Conservation (phyloP, 2,329 filamentous ascomycete species). For the Geosmithia morbida region DNA sequence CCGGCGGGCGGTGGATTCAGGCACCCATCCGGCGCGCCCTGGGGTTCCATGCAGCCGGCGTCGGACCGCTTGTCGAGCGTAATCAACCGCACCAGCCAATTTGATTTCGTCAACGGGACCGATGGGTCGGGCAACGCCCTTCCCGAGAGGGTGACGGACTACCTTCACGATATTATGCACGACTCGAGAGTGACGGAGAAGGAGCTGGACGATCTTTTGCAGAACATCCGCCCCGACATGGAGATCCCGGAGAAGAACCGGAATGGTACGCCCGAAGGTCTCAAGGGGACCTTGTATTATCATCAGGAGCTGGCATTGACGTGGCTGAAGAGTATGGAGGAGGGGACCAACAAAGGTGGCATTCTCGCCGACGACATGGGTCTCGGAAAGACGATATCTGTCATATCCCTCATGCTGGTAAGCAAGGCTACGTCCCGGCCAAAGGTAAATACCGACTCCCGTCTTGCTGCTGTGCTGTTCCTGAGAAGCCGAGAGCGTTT, state of each 20-base stretch:
- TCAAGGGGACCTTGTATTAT: constrained; percentile 57
- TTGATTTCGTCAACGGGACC: constrained; percentile 18
- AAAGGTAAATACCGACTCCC: constrained; percentile 11
- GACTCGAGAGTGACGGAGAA: constrained; percentile 30
- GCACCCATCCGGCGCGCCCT: background rate
- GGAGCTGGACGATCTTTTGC: constrained; percentile 54
- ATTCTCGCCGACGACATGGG: constrained; percentile 93
- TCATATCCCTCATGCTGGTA: constrained; percentile 61
- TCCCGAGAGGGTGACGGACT: constrained; percentile 14
- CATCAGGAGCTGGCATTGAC: constrained; percentile 73
- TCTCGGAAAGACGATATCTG: constrained; percentile 77
- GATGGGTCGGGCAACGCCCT: constrained; percentile 22
- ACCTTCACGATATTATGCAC: constrained; percentile 19
- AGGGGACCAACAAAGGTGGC: constrained; percentile 66
- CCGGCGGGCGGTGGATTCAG: background rate
- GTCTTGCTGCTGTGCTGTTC: background rate
- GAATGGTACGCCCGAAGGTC: constrained; percentile 52
- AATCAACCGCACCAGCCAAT: constrained; percentile 21
- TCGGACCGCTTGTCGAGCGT: constrained; percentile 12
- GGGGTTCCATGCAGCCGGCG: background rate
- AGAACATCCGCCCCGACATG: constrained; percentile 60
- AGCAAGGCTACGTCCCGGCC: constrained; percentile 37
- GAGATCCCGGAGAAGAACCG: constrained; percentile 47
- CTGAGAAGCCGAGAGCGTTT: background rate
- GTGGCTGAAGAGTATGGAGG: constrained; percentile 76